These are phyloP conservation scores for Botrytis elliptica DNA, from an alignment of 2,329 filamentous ascomycete genomes.

Conservation along the genomic window DNA sequence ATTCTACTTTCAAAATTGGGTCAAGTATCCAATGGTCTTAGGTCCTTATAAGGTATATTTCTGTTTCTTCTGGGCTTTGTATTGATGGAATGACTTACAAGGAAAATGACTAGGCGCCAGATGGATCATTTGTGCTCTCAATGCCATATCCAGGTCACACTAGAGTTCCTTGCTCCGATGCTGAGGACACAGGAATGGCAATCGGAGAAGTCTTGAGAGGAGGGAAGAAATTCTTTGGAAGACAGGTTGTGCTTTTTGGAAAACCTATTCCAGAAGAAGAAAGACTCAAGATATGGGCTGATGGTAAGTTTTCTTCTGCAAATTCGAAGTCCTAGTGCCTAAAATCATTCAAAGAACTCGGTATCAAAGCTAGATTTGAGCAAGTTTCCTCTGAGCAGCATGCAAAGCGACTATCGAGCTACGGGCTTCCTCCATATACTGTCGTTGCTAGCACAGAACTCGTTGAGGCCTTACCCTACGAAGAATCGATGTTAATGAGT, in stretches of 20 bases:
- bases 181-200: conserved; percentile 1
- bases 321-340: background rate
- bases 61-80: background rate
- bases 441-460: conserved; percentile 5
- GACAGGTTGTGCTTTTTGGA: background rate
- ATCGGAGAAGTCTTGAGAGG: conserved; percentile 10
- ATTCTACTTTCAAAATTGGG: conserved; percentile 14
- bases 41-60: background rate
- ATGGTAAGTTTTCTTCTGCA: background rate
- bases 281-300: background rate
- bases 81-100: background rate
- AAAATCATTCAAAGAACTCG: background rate
- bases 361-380: background rate
- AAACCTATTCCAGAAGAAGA: background rate
- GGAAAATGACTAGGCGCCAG: background rate
- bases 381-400: background rate
- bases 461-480: background rate
- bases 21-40: conserved; percentile 12
- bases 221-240: background rate
- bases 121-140: background rate
- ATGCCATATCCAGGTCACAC: background rate
- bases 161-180: conserved; percentile 1
- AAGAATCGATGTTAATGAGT: background rate
- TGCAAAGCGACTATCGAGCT: background rate
- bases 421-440: background rate